Evolutionary conservation across 805 yeast species (phyloP), one percentile per base, ranked within the genome.

Genomic region (Metahyphopichia silvanorum): DNA sequence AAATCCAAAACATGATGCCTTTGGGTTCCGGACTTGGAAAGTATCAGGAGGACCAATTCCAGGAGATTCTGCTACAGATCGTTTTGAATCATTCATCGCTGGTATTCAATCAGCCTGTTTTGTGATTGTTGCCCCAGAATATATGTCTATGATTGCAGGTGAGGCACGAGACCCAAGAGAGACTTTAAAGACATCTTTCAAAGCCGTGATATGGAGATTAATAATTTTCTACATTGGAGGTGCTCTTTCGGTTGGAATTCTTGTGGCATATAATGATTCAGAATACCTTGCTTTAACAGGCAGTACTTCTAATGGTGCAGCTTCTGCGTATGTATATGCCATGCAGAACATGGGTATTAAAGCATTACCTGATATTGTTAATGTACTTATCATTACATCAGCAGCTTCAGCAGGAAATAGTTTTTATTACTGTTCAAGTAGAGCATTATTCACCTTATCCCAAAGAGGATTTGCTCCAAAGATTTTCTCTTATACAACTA

Each of bases 221-320:
- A 60, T 63, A 10, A 46, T 66, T 10, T 66, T 69, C 47, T 69
- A 63, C 43, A 48, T 68, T 33, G 66, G 69, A 11, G 72, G 71
- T 32, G 65, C 71, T n/a, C 50, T 68, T 21, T 58, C 60, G 5
- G 71, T 68, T 14, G 50, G 66, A 16, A 61, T 69, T 32, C 51
- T 69, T 39, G 50, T 55, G 17, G 56, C 63, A 20, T 59, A 56
- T 41, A 60, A 53, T 31, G 60, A 64, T 34, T 60, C 63, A 18
- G 37, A 35, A 3, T 47, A 38, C 33, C 15, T 40, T 14, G 37
- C 15, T n/a, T 43, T 57, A 16, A 25, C 51, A 14, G 63, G 71
- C 13, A 57, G 56, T 8, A 49, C 47, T 32, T 73, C 79, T 30
- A 91, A 91, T 35, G 95, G 74, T n/a, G 74, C 71, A 11, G 63